Base-by-base conservation (phyloP, 2,329 filamentous ascomycete species). In the Aspergillus texensis region DNA sequence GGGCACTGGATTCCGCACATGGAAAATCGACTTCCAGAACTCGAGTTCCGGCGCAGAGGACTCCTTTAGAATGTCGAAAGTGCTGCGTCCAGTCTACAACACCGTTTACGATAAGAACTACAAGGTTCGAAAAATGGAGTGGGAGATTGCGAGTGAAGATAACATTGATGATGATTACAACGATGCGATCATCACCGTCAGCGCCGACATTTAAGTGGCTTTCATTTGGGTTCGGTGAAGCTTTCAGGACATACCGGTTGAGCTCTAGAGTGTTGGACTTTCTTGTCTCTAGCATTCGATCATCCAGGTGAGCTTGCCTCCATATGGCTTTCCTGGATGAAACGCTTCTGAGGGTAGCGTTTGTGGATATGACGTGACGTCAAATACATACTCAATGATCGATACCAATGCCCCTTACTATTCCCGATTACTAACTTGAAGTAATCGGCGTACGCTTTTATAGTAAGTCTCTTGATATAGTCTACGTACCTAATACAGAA, bases 141-240 rank as follows among this genome's bases (percentile, higher is more conserved):
- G 57, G 57, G 45, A 59, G 32, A 59, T 59, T 12, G 30, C 45
- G 1, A 59, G 57, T n/a, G 57, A 59, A 9, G 57, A 59, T 30
- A 52, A 59, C 32, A 24, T 41, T 3, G 57, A 59, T 12, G 36
- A 50, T 26, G 57, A 59, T 45, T 59, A 59, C 30, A 59, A 59
- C 16, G 57, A 59, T 41, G 57, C 57, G 2, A 16, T 59, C 24
- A 59, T 59, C 19, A 46, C 32, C 10, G 30, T 59, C 8, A 28
- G 36, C 24, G 57, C 57, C 57, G 43, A 59, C 19, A 21, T 59
- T 14, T n/a, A 41, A 8, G 28, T 19, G 12, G 2, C 11, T 12
- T 36, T 6, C 0, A 9, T 19, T 21, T 54, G 30, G 19, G 30
- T 11, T 34, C 19, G 14, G 46, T 9, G 24, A 26, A 3, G 45